Evolutionary conservation across 75 land plant genomes (phyloP).

Genomic region (Picea glauca): DNA sequence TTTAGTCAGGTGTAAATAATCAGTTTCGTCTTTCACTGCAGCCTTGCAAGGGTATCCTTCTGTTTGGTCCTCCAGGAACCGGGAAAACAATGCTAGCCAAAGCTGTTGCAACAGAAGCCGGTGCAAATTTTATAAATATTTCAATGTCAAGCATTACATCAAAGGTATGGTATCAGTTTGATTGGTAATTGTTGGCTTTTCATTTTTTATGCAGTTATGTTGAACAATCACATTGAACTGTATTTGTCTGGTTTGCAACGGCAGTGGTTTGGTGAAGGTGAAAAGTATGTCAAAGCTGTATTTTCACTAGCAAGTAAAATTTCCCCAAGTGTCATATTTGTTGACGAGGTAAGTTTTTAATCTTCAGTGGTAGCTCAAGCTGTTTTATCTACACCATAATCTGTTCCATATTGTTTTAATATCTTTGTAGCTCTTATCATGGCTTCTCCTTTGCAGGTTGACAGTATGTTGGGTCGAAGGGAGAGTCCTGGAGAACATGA

Average conservation of each 20-base stretch:
- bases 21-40: conserved; percentile 15
- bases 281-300: conserved; percentile 87
- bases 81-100: conserved; percentile 97
- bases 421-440: not conserved
- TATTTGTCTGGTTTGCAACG: not conserved
- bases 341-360: conserved; percentile 70
- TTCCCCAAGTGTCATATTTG: conserved; percentile 84
- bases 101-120: conserved; percentile 97
- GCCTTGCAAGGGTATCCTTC: conserved; percentile 93
- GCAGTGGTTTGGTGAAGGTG: conserved; percentile 96
- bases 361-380: not conserved
- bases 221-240: not conserved
- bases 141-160: conserved; percentile 95
- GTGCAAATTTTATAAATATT: conserved; percentile 92
- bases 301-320: conserved; percentile 89
- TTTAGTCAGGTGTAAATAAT: not conserved
- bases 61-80: conserved; percentile 96
- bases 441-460: conserved; percentile 45
- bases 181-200: not conserved
- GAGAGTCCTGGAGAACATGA: conserved; percentile 88
- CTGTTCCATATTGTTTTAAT: not conserved
- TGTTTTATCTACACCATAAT: not conserved
- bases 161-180: conserved; percentile 42
- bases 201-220: not conserved
- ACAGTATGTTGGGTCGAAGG: conserved; percentile 78